phyloP scores from a whole-genome alignment of 1,284 basidiomycete species.

The Rhodotorula sp. region DNA sequence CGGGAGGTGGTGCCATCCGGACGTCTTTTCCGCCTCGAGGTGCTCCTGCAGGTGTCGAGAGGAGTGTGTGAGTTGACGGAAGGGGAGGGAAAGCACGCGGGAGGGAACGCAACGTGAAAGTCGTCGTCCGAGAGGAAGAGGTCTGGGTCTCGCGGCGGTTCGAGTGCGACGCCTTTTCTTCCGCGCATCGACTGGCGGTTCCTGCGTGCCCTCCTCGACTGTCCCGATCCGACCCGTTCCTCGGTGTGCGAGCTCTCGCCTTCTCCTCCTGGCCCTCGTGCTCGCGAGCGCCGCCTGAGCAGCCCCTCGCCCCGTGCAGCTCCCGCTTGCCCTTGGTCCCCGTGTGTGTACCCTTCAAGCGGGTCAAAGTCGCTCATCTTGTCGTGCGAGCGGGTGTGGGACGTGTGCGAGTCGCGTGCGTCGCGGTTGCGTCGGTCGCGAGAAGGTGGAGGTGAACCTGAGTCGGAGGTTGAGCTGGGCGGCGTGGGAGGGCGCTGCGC shows the following conservation, averaged over 20 bases:
- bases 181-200: too few species aligned
- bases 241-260: background rate
- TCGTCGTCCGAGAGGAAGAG: conserved; percentile 32
- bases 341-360: conserved; percentile 15
- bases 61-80: background rate
- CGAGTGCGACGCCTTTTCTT: background rate
- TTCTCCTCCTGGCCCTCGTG: background rate
- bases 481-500: background rate
- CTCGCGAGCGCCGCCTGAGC: background rate
- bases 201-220: too few species aligned
- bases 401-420: background rate
- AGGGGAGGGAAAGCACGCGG: background rate
- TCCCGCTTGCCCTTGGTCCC: background rate
- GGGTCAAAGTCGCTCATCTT: conserved; percentile 17
- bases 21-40: conserved; percentile 17
- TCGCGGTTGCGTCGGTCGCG: background rate
- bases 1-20: conserved; percentile 37
- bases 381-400: background rate
- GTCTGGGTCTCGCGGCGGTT: conserved; percentile 25
- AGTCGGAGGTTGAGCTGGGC: too few species aligned
- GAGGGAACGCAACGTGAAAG: conserved; percentile 12
- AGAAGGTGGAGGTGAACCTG: background rate
- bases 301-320: background rate
- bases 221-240: too few species aligned
- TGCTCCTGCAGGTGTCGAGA: background rate